phyloP scores from a whole-genome alignment of 371 early-diverging fungal genomes.

The Rhizopus delemar region DNA sequence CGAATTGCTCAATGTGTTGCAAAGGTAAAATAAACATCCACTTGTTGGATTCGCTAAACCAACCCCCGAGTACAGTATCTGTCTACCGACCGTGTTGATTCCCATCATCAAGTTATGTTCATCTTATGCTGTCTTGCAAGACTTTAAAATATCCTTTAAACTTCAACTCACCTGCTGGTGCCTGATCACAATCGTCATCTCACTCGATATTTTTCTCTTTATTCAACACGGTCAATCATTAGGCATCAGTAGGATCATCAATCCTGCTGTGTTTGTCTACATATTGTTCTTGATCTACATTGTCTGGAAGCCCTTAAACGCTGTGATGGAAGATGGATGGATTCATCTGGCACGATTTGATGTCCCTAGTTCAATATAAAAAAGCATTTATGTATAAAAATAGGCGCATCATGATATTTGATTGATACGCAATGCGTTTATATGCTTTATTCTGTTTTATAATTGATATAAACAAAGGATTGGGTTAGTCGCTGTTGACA shows the following conservation, averaged over 20 bases:
- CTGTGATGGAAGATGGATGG: conserved; percentile 15
- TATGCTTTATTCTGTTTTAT: too few relatives aligned
- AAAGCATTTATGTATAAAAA: too few relatives aligned
- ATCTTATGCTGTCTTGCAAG: conserved; percentile 40
- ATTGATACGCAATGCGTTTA: too few relatives aligned
- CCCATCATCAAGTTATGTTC: conserved; percentile 67
- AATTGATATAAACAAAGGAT: conserved; percentile 4
- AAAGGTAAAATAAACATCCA: conserved; percentile 28
- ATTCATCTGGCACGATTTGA: not conserved
- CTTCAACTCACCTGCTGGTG: conserved; percentile 28
- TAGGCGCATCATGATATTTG: too few relatives aligned
- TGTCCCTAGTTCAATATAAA: too few relatives aligned
- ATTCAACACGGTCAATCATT: conserved; percentile 33
- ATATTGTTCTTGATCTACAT: conserved; percentile 27
- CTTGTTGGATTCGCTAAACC: not conserved
- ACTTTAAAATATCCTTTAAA: conserved; percentile 42
- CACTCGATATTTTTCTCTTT: conserved; percentile 53
- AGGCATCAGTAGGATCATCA: conserved; percentile 16
- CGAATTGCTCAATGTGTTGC: conserved; percentile 67
- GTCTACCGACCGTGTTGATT: conserved; percentile 71
- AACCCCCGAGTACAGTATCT: conserved; percentile 40
- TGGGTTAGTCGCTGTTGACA: conserved; percentile 18
- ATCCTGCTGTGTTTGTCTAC: conserved; percentile 14
- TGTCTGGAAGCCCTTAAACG: conserved; percentile 21
- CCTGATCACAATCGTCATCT: conserved; percentile 45